phyloP scores from a whole-genome alignment of 2,329 filamentous ascomycete species.

The Fusarium domesticum region DNA sequence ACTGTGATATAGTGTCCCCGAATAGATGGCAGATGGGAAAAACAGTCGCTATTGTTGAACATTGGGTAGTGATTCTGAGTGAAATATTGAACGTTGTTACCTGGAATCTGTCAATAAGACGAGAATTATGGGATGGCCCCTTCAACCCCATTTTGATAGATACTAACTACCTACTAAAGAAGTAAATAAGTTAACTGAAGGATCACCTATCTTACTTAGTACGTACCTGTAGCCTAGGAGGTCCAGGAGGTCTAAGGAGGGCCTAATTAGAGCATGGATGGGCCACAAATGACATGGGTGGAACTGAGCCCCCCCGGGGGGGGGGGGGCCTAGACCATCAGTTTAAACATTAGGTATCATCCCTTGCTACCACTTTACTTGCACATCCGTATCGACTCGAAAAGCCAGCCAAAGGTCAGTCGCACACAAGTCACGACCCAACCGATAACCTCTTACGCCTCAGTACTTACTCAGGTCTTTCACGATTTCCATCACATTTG shows the following conservation, averaged over 20 bases:
- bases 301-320: background rate
- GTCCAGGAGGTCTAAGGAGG: no score
- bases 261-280: background rate
- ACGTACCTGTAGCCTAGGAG: background rate
- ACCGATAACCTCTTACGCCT: slow-evolving; percentile 1
- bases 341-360: background rate
- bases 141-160: no score
- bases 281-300: background rate
- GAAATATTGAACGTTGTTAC: no score
- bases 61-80: no score
- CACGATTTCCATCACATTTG: slow-evolving; percentile 5
- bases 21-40: no score
- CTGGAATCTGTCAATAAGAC: no score
- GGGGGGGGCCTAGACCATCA: background rate
- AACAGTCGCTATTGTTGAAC: no score
- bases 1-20: no score
- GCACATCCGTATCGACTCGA: background rate
- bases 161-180: no score
- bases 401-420: slow-evolving; percentile 3
- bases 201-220: background rate
- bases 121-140: no score
- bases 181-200: no score
- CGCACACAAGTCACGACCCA: slow-evolving; percentile 9
- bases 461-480: no score
- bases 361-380: slow-evolving; percentile 1